phyloP scores from a whole-genome alignment of 192 early-diverging fungal species.

The Coemansia reversa region DNA sequence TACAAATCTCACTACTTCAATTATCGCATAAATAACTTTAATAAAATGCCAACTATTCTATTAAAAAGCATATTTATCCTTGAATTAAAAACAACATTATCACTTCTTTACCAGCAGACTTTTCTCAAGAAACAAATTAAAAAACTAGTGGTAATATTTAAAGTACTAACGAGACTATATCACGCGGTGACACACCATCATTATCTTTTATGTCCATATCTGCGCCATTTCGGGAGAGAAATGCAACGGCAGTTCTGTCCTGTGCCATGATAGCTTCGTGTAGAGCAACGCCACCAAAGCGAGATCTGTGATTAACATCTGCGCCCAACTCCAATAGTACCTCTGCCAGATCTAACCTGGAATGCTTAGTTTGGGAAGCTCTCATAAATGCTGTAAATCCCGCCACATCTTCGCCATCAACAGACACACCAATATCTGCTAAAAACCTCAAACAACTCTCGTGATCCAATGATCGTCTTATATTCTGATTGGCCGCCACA shows the following conservation, averaged over 20 bases:
- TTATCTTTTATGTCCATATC: slow-evolving; percentile 44
- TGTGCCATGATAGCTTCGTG: slow-evolving; percentile 52
- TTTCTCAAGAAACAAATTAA: not conserved
- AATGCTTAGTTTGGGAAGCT: slow-evolving; percentile 41
- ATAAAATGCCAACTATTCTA: too few species aligned
- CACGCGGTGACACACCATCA: slow-evolving; percentile 49
- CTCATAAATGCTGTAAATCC: slow-evolving; percentile 55
- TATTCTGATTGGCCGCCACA: not conserved
- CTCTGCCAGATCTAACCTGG: slow-evolving; percentile 36
- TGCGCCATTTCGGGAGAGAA: slow-evolving; percentile 39
- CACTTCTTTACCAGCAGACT: too few species aligned
- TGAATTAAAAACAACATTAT: too few species aligned
- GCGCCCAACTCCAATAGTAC: slow-evolving; percentile 43
- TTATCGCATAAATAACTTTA: too few species aligned
- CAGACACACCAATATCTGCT: slow-evolving; percentile 15
- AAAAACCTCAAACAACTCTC: slow-evolving; percentile 29
- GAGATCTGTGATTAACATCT: slow-evolving; percentile 38
- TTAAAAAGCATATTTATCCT: too few species aligned
- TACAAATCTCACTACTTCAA: too few species aligned
- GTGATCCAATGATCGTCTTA: slow-evolving; percentile 13
- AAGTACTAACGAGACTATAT: slow-evolving; percentile 43
- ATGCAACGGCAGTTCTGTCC: slow-evolving; percentile 41
- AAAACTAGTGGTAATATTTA: slow-evolving; percentile 3
- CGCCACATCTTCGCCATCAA: slow-evolving; percentile 38
- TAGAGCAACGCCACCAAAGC: slow-evolving; percentile 49